phyloP scores from a whole-genome alignment of 768 basidiomycete genomes.

The Suillus discolor region DNA sequence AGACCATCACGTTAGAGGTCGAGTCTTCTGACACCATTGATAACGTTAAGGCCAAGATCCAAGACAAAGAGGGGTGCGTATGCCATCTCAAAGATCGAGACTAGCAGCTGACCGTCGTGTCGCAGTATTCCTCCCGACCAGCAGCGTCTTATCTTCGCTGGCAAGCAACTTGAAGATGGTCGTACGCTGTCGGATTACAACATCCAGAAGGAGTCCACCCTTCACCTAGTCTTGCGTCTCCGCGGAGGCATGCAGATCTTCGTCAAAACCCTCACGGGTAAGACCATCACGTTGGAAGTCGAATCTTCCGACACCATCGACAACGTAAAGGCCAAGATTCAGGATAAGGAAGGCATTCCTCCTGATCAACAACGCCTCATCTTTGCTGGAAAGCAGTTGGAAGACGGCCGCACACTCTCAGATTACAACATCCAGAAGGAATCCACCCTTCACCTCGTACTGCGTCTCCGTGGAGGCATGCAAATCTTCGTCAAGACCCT shows the following conservation, averaged over 20 bases:
- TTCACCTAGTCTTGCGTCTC: conserved; percentile 87
- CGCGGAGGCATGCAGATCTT: conserved; percentile 90
- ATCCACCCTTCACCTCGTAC: conserved; percentile 72
- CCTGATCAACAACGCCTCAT: conserved; percentile 91
- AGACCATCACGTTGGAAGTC: conserved; percentile 91
- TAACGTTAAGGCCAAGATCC: conserved; percentile 84
- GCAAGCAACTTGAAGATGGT: conserved; percentile 94
- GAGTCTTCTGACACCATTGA: conserved; percentile 80
- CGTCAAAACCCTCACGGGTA: conserved; percentile 82
- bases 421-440: conserved; percentile 94
- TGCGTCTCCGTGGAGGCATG: conserved; percentile 89
- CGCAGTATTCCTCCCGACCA: conserved; percentile 80
- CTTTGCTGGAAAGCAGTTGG: conserved; percentile 91
- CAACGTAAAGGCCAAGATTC: conserved; percentile 90
- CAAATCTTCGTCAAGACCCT: conserved; percentile 89
- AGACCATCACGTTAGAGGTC: conserved; percentile 89
- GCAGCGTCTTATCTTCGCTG: conserved; percentile 95
- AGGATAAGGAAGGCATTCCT: conserved; percentile 89
- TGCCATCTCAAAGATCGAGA: conserved; percentile 7
- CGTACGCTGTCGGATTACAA: conserved; percentile 89
- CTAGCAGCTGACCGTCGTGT: neutral
- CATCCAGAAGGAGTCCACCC: conserved; percentile 95
- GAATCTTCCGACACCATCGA: conserved; percentile 88
- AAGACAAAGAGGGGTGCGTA: conserved; percentile 74
- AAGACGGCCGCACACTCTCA: conserved; percentile 87